Evolutionary conservation across 2,329 filamentous ascomycete species (phyloP).

Genomic region (Aureobasidium namibiae): DNA sequence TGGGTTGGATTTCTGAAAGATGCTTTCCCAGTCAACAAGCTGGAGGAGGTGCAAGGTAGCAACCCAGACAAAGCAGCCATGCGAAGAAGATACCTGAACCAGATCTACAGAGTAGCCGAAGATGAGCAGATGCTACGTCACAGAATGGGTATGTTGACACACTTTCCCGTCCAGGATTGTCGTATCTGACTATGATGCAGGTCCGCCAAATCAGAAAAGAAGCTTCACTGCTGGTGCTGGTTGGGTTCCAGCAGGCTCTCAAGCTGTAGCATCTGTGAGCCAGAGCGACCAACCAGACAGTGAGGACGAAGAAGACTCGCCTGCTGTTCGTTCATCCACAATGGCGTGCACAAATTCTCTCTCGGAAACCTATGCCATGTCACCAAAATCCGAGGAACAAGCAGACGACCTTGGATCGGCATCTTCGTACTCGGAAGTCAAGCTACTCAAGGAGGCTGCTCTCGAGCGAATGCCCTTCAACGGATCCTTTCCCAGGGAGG

Average conservation of each 20-base stretch:
- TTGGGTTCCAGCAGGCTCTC: neutral
- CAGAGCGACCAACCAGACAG: neutral
- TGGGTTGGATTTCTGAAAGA: slow-evolving; percentile 11
- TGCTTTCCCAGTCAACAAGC: slow-evolving; percentile 7
- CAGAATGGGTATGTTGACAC: neutral
- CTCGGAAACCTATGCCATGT: neutral
- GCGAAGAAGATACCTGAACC: slow-evolving; percentile 4
- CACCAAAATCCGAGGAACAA: neutral
- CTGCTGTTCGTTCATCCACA: neutral
- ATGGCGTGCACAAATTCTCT: neutral
- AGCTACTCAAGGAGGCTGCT: neutral
- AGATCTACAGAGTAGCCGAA: slow-evolving; percentile 10
- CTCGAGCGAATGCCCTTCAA: neutral
- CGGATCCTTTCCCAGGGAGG: neutral
- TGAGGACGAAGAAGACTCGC: slow-evolving; percentile 3
- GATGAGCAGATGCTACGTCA: slow-evolving; percentile 3
- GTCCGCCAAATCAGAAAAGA: neutral
- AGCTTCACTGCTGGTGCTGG: slow-evolving; percentile 2
- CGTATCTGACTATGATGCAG: neutral
- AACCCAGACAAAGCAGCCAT: slow-evolving; percentile 5
- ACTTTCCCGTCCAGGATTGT: neutral
- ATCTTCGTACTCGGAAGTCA: neutral
- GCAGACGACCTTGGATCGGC: neutral
- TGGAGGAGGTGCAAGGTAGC: slow-evolving; percentile 3
- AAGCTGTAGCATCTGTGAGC: neutral